Conservation (phyloP, 306 rosid genomes). For the Ammopiptanthus mongolicus region DNA sequence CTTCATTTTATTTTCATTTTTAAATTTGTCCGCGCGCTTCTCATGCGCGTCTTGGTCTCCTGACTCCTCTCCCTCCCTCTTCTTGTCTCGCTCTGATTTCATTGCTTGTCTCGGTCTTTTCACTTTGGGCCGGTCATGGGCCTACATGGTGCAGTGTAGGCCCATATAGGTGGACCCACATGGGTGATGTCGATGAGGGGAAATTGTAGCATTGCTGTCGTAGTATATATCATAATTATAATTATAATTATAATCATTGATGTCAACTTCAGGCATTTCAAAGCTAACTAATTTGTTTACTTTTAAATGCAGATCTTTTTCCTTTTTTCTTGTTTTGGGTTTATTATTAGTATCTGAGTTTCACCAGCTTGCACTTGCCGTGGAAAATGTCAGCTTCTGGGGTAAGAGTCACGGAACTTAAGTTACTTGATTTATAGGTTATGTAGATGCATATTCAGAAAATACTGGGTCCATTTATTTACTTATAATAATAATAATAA, state of each 20-base stretch:
- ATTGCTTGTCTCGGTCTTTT: background rate
- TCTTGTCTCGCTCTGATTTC: background rate
- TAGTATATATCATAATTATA: background rate
- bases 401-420: slow-evolving; percentile 36
- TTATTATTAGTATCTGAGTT: background rate
- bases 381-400: slow-evolving; percentile 55
- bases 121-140: slow-evolving; percentile 2
- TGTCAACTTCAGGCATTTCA: slow-evolving; percentile 1
- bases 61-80: background rate
- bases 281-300: slow-evolving; percentile 1
- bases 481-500: background rate
- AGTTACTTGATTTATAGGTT: background rate
- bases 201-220: background rate
- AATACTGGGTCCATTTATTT: background rate
- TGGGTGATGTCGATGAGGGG: background rate
- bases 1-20: background rate
- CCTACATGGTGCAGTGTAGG: background rate
- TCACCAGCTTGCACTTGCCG: slow-evolving; percentile 3
- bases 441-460: background rate
- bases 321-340: background rate
- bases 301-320: slow-evolving; percentile 12
- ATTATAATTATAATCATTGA: background rate
- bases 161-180: slow-evolving; percentile 23
- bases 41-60: background rate
- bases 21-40: slow-evolving; percentile 16